Base-by-base conservation (phyloP, 2,329 filamentous ascomycete genomes). In the Phaeosphaeria sp. region DNA sequence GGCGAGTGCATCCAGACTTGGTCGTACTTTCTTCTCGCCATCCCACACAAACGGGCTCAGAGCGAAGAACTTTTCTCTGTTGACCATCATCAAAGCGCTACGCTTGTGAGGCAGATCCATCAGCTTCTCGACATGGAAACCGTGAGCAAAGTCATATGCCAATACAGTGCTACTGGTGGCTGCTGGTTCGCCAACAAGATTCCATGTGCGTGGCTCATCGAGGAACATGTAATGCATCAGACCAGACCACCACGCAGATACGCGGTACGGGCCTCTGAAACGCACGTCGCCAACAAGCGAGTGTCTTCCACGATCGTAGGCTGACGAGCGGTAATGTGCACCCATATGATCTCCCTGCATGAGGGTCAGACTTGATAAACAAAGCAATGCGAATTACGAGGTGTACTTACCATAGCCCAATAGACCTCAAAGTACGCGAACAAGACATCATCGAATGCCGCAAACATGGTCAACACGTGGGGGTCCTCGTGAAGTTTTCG, bases 381-480 rank as follows among this genome's bases (percentile, higher is more conserved):
- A 43, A 43, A 18, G 41, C n/a, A 43, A 43, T 6, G 41, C n/a
- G 41, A 43, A 43, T 3, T 43, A 43, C n/a, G 41, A 18, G 3
- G 6, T 3, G 3, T 21, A 65, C 76, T 60, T 77, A 85, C 84
- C 80, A 87, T 88, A 36, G 87, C 89, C 90, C 90, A 93, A 75
- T 93, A 93, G 1, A 93, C 81, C 74, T 94, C 91, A 72, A 91
- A 93, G 73, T 93, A 93, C 0, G 89, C 88, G 73, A 93, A 93
- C 48, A 81, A 84, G 1, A 82, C 83, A 27, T 90, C 88, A 55
- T 93, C 85, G 72, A 92, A 94, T 23, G 84, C 84, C 6, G 87
- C 91, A 57, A 93, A 80, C 46, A 93, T 80, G 22, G 88, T 85
- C 52, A 92, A 79, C 60, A 89, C 85, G 75, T 93, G 90, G 25